Percentiles rank a stretch among this genome's conserved stretches.
Conservation (phyloP, 73 alveolate genomes). For the Uronychia setigera region DNA sequence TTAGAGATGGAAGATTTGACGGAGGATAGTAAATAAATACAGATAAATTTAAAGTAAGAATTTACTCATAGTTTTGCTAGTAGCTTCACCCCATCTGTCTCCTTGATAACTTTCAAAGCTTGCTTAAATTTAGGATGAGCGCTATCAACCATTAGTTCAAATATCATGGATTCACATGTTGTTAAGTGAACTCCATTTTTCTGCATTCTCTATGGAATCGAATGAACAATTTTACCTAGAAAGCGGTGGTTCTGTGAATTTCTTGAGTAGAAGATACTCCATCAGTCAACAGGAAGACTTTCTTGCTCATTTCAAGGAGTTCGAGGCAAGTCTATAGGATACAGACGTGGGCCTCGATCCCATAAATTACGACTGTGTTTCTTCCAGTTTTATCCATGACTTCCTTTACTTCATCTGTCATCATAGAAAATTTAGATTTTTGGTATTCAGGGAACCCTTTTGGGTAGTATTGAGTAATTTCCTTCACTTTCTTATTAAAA, state of each 20-base stretch:
- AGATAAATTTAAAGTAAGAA: no score
- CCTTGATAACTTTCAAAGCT: not conserved
- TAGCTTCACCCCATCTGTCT: no score
- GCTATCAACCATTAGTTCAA: conserved; percentile 9
- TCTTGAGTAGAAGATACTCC: no score
- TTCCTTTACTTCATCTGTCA: conserved; percentile 18
- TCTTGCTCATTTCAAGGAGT: conserved; percentile 32
- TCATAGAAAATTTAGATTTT: conserved; percentile 17
- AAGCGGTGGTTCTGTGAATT: no score
- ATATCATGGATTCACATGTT: conserved; percentile 8
- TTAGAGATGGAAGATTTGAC: no score
- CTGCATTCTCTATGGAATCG: conserved; percentile 1
- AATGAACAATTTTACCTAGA: no score
- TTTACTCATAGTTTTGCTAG: no score
- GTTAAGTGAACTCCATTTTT: conserved; percentile 10
- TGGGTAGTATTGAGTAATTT: no score
- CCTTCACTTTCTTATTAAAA: no score
- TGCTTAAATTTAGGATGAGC: not conserved
- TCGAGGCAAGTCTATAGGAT: conserved; percentile 58
- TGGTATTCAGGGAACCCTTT: no score
- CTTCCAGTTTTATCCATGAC: not conserved
- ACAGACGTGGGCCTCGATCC: conserved; percentile 66
- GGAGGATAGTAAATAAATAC: no score
- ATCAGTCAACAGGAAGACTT: conserved; percentile 39
- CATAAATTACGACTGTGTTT: conserved; percentile 48